Evolutionary conservation across 371 early-diverging fungal species (phyloP), one percentile per base, ranked within the genome.

Genomic region (Zancudomyces culisetae): DNA sequence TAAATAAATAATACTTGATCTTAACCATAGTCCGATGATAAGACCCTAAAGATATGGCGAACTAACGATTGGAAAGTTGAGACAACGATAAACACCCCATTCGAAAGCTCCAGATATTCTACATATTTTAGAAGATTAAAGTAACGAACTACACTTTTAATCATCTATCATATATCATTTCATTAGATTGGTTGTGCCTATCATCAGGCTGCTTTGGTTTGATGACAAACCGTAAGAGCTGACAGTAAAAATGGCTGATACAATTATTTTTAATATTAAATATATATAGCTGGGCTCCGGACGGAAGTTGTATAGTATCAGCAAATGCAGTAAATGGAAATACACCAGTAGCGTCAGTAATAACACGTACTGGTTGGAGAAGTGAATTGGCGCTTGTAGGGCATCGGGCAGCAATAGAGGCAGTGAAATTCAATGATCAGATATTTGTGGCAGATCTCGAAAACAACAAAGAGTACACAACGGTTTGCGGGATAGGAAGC

Each of bases 21-120:
- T n/a, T n/a, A n/a, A n/a, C n/a, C n/a, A n/a, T 30, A 94, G 85
- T 81, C 85, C 0, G 95, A 95, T 57, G 96, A 97, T 66, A 87
- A 85, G 59, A 78, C 82, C 15, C 76, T 87, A 20, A 81, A 77
- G 49, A 77, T 96, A 2, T 93, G 90, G 85, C 69, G 86, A 49
- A 79, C 82, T 13, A 72, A 76, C 2, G 90, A 92, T 57, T 93
- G 96, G 93, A 64, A 66, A 18, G 59, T 80, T 24, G 85, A 90
- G 59, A 69, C 70, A 15, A 75, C 74, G 12, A 76, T 94, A 2
- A 68, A 68, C 1, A 77, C 71, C 26, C 94, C 92, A 3, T 92
- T 82, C 57, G 58, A 70, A 29, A 75, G 79, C 55, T 81, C 85
- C 18, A 81, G 83, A 6, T 70, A 72, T 19, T 72, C 74, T 1